Evolutionary conservation across 1,284 basidiomycete species (phyloP), one percentile per base, ranked within the genome.

Genomic region (Meira miltonrushii): DNA sequence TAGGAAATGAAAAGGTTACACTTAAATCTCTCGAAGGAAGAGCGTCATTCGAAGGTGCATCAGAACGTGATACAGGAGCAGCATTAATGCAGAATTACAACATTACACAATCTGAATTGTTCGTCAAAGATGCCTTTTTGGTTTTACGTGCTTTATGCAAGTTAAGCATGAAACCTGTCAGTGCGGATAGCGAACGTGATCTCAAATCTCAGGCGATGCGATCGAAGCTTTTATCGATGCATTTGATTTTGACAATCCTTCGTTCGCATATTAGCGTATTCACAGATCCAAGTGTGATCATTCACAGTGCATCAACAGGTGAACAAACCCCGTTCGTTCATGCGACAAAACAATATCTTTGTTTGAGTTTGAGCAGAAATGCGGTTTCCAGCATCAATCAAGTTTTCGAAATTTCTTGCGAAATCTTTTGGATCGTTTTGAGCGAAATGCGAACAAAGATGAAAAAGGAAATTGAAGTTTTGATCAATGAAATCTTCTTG

Each of bases 381-480:
- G 94, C 94, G 51, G 89, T 97, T 64, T 93, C 90, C 76, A 87
- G 92, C 8, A 90, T 98, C 19, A 88, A 88, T 17, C 93, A 95
- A 79, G 93, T 99, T 19, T 99, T 99, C 78, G 96, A 99, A 78
- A 86, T 94, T 55, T 91, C 90, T 72, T 93, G 96, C 57, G 95
- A 98, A 81, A 96, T 98, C 68, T 98, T 98, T 79, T 98, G 94
- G 92, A 86, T 90, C 68, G 89, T 97, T 49, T 80, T 99, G 21
- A 86, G 88, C 54, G 90, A 90, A 5, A 88, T 99, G 87, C 85
- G 95, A 37, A 92, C 91, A 33, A 95, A 92, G 81, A 84, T 99
- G 64, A 99, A 99, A 90, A 97, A 97, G 88, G 96, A 99, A 81
- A 97, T 98, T 65, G 95, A 97, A 79, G 93, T 99, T 40, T 83